These are phyloP conservation scores for Oxytropis ochrocephala DNA, from an alignment of 306 rosid species.

Conservation along the genomic window DNA sequence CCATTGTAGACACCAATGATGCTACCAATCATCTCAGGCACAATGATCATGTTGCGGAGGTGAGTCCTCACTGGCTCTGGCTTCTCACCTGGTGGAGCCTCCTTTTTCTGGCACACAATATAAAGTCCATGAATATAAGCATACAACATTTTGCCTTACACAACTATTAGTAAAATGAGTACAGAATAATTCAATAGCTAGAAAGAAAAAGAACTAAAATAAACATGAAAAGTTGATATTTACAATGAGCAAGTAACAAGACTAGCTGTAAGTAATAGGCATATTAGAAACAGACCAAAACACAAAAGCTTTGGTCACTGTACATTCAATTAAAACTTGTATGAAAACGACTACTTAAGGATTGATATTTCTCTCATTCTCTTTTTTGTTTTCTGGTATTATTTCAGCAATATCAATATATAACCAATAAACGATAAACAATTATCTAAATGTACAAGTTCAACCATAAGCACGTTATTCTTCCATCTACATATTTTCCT, in stretches of 20 bases:
- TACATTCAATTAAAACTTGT: neutral
- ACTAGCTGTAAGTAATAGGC: neutral
- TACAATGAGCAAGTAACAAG: neutral
- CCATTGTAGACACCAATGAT: conserved; percentile 38
- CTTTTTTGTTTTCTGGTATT: neutral
- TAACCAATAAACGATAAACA: too few relatives aligned
- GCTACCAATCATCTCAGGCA: conserved; percentile 44
- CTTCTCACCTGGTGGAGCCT: conserved; percentile 88
- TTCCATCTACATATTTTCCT: too few relatives aligned
- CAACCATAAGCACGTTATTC: neutral
- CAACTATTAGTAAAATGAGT: neutral
- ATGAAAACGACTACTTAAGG: neutral
- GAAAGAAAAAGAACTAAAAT: neutral
- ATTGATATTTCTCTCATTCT: neutral
- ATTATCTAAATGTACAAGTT: neutral
- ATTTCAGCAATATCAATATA: too few relatives aligned
- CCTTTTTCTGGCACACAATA: conserved; percentile 60
- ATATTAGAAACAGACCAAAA: neutral
- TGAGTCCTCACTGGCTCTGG: conserved; percentile 89
- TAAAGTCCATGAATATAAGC: neutral
- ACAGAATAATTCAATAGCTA: neutral
- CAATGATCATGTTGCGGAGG: conserved; percentile 59
- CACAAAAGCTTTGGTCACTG: neutral
- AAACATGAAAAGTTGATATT: neutral
- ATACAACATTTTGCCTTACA: neutral